Evolutionary conservation across 2,329 filamentous ascomycete genomes (phyloP).

Genomic region (Nemania sp.): DNA sequence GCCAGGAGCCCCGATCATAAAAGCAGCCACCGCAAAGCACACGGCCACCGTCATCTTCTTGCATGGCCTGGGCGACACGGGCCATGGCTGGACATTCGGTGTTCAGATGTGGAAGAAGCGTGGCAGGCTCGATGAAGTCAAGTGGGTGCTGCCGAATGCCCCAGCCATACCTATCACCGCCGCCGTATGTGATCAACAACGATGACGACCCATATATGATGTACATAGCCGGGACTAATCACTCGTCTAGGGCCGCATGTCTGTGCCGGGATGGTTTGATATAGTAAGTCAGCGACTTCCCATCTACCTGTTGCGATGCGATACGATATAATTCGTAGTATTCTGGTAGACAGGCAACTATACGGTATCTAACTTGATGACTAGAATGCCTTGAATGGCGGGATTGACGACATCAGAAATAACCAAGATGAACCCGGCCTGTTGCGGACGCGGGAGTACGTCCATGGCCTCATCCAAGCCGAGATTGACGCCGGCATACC

Average conservation of each 20-base stretch:
- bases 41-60: constrained; percentile 95
- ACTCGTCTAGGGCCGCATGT: constrained; percentile 74
- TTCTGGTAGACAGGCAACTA: background rate
- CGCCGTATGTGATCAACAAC: constrained; percentile 64
- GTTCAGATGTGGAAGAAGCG: constrained; percentile 89
- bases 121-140: constrained; percentile 85
- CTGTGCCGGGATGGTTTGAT: constrained; percentile 91
- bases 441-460: constrained; percentile 76
- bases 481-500: constrained; percentile 87
- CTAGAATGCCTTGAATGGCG: constrained; percentile 47
- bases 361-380: constrained; percentile 17
- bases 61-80: constrained; percentile 90
- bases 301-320: background rate
- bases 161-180: constrained; percentile 88
- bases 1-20: constrained; percentile 43
- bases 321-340: background rate
- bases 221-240: constrained; percentile 15
- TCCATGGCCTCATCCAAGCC: constrained; percentile 81
- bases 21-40: constrained; percentile 64
- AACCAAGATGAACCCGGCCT: constrained; percentile 77
- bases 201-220: background rate
- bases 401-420: constrained; percentile 46
- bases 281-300: constrained; percentile 64
- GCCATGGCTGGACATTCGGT: constrained; percentile 81
- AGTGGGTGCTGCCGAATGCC: constrained; percentile 94